A percentile compares a stretch with the other conserved stretches of the same genome.
Conservation (phyloP, 2,329 filamentous ascomycete genomes). For the Fusarium albosuccineum region DNA sequence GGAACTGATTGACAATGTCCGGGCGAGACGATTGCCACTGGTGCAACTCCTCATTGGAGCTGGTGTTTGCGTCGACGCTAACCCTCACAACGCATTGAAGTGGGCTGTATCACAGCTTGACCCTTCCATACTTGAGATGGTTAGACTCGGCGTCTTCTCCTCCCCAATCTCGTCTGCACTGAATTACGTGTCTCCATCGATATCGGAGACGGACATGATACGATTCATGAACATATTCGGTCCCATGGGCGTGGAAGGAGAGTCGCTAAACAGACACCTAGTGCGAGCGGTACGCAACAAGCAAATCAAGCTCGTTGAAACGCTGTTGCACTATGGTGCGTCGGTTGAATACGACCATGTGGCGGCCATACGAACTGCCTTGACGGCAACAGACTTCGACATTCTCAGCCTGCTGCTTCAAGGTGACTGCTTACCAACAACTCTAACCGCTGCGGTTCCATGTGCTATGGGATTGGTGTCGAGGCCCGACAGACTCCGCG, state of each 20-base stretch:
- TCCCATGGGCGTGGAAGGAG: background rate
- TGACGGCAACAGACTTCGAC: background rate
- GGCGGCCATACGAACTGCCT: slow-evolving; percentile 5
- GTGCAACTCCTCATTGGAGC: slow-evolving; percentile 9
- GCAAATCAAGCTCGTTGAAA: background rate
- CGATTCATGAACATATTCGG: slow-evolving; percentile 14
- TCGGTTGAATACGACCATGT: slow-evolving; percentile 11
- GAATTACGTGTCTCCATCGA: background rate
- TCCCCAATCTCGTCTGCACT: background rate
- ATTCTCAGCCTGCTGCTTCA: background rate
- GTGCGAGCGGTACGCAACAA: background rate
- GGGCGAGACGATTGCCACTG: background rate
- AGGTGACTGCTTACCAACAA: background rate
- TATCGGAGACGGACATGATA: slow-evolving; percentile 2
- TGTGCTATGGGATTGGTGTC: background rate
- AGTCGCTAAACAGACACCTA: background rate
- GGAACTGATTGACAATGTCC: slow-evolving; percentile 9
- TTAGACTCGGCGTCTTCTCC: background rate
- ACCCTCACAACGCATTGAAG: slow-evolving; percentile 9
- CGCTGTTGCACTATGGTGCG: slow-evolving; percentile 11
- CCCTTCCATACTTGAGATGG: slow-evolving; percentile 10
- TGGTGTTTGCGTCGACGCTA: slow-evolving; percentile 3
- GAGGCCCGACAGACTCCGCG: background rate
- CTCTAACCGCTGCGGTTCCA: background rate
- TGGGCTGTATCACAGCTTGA: slow-evolving; percentile 12